Conservation (phyloP, 148 eudicot genomes). For the Vaccinium darrowii region DNA sequence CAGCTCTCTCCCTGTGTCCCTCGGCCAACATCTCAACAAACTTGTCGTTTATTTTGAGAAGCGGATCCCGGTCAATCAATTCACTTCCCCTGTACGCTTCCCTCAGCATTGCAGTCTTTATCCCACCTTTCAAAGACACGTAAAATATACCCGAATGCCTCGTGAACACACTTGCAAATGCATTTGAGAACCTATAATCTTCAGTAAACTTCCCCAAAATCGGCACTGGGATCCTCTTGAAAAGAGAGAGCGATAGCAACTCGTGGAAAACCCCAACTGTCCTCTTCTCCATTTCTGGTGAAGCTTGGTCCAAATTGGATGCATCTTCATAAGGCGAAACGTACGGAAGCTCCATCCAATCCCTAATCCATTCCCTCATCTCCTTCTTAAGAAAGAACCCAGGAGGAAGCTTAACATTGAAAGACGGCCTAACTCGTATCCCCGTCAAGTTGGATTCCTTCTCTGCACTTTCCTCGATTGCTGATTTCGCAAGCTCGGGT, state of each 20-base stretch:
- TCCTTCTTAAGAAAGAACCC: conserved; percentile 77
- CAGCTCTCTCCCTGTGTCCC: conserved; percentile 59
- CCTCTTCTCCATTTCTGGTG: conserved; percentile 88
- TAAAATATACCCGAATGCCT: conserved; percentile 91
- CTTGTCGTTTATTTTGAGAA: conserved; percentile 65
- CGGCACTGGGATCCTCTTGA: conserved; percentile 67
- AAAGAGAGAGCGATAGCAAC: conserved; percentile 67
- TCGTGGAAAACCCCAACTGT: conserved; percentile 89
- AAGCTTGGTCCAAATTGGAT: conserved; percentile 46
- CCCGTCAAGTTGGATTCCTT: conserved; percentile 64
- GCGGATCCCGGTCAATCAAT: conserved; percentile 75
- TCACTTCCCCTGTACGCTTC: conserved; percentile 74
- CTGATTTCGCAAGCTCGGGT: conserved; percentile 50
- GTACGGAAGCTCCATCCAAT: conserved; percentile 93
- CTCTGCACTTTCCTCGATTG: conserved; percentile 60
- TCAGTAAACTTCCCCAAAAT: conserved; percentile 78
- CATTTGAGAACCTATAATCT: conserved; percentile 82
- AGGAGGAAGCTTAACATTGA: conserved; percentile 60
- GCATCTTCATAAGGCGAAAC: conserved; percentile 80
- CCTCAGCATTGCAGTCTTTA: conserved; percentile 80
- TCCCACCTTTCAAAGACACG: conserved; percentile 83
- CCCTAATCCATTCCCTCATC: conserved; percentile 94
- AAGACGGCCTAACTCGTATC: conserved; percentile 63
- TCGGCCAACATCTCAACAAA: conserved; percentile 77
- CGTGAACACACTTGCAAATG: conserved; percentile 67